Evolutionary conservation across 1,139 yeast species (phyloP).

Genomic region (Magnusiomyces suaveolens): DNA sequence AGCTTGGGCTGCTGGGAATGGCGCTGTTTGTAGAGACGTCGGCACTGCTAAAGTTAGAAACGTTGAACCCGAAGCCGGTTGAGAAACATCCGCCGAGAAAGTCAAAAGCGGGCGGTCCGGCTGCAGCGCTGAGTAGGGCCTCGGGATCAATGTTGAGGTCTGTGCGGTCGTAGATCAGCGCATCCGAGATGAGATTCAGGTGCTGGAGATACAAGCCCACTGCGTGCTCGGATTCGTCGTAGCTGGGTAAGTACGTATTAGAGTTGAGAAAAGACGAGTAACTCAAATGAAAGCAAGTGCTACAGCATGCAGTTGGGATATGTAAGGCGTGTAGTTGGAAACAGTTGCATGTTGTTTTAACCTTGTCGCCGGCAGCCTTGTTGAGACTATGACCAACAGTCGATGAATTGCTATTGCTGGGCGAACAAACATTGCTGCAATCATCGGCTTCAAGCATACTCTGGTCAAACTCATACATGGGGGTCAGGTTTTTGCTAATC

Average conservation of each 20-base stretch:
- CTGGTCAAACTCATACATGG: constrained; percentile 17
- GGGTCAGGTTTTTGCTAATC: constrained; percentile 27
- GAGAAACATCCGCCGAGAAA: neutral
- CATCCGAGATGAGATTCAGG: constrained; percentile 10
- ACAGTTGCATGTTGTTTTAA: neutral
- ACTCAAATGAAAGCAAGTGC: neutral
- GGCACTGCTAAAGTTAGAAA: neutral
- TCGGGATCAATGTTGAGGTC: constrained; percentile 5
- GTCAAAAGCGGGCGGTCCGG: constrained; percentile 9
- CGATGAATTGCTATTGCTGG: neutral
- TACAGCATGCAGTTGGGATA: neutral
- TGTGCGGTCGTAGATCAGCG: constrained; percentile 9
- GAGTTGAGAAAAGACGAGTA: constrained; percentile 3
- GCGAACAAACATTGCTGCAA: neutral
- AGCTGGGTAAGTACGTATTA: constrained; percentile 9
- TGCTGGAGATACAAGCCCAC: constrained; percentile 11
- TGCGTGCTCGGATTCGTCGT: constrained; percentile 13
- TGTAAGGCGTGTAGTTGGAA: neutral
- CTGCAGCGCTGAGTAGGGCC: constrained; percentile 8
- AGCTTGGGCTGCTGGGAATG: neutral
- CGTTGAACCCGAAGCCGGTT: neutral
- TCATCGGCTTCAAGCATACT: neutral
- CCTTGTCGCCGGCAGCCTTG: neutral
- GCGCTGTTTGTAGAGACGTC: neutral
- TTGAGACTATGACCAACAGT: neutral